phyloP scores from a whole-genome alignment of 2,329 filamentous ascomycete species.

The Graphilbum sp. region DNA sequence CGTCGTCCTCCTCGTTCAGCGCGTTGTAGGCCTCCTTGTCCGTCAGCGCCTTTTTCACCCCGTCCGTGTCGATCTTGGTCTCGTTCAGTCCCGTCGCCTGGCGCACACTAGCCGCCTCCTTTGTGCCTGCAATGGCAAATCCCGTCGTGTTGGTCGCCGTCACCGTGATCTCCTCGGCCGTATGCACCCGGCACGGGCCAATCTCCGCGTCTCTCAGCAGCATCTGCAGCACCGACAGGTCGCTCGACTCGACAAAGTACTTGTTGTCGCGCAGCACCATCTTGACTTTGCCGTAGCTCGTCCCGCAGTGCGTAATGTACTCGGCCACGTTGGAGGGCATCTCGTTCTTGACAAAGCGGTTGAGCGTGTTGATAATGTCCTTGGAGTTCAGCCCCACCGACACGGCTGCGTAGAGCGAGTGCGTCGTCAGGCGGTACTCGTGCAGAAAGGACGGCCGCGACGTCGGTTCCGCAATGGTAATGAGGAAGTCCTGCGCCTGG shows the following conservation, averaged over 20 bases:
- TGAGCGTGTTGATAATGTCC: slow-evolving; percentile 80
- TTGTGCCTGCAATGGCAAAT: slow-evolving; percentile 86
- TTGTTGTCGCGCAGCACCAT: slow-evolving; percentile 88
- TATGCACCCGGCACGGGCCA: slow-evolving; percentile 58
- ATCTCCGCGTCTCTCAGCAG: slow-evolving; percentile 77
- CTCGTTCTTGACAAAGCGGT: slow-evolving; percentile 76
- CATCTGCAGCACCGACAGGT: slow-evolving; percentile 70
- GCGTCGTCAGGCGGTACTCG: slow-evolving; percentile 81
- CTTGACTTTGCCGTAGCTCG: slow-evolving; percentile 90
- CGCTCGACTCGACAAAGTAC: slow-evolving; percentile 85
- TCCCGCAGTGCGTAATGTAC: slow-evolving; percentile 64
- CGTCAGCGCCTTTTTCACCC: slow-evolving; percentile 33
- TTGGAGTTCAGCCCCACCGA: slow-evolving; percentile 80
- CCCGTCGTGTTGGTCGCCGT: slow-evolving; percentile 73
- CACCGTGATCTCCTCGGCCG: slow-evolving; percentile 50
- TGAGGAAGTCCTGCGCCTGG: slow-evolving; percentile 84
- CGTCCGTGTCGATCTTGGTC: slow-evolving; percentile 27
- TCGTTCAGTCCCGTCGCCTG: slow-evolving; percentile 53
- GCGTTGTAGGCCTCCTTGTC: no score
- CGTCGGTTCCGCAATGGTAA: slow-evolving; percentile 85
- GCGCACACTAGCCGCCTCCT: slow-evolving; percentile 75
- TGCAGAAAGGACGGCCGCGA: slow-evolving; percentile 83
- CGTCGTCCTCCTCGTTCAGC: slow-evolving; percentile 58
- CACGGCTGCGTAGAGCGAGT: slow-evolving; percentile 89
- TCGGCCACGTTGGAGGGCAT: slow-evolving; percentile 64